Evolutionary conservation across 805 yeast species (phyloP), one percentile per base, ranked within the genome.

Genomic region (Barnettozyma californica): DNA sequence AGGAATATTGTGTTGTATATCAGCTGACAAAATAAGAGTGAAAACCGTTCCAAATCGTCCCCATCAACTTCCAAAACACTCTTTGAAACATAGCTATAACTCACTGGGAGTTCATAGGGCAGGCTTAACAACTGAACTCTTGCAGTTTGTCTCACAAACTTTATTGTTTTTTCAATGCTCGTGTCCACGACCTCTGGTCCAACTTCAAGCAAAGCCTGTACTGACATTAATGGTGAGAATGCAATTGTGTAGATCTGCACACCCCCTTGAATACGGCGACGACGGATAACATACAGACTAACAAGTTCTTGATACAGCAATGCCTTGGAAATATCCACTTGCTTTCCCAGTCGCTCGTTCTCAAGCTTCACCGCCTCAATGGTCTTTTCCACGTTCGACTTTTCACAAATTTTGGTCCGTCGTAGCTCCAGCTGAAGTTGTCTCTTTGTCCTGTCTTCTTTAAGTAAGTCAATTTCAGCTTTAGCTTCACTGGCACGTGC

Each of bases 231-330:
- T 3, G 64, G 64, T 1, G 53, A 50, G 41, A 61, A 60, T 5
- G 60, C 49, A 14, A 61, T 49, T 46, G 50, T 8, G 58, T 48
- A 14, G 57, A 47, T 47, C 48, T 55, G 38, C 39, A 53, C 2
- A 57, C 49, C 13, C 45, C 23, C 1, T 51, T 47, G 9, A 48
- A 53, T 45, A 39, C 52, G 59, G 37, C 55, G 49, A 37, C 49
- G 54, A 29, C 50, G 56, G 29, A 61, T 13, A 1, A 50, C 40
- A 36, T 59, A 59, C 11, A 61, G 35, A 21, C 43, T 49, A 13
- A 60, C 53, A 16, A 60, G 44, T 39, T 61, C 65, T 39, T 61
- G 63, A 35, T 48, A 60, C 5, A 59, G 44, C 25, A 60, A 41
- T 0, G 59, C 50, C 29, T 53, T 50, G 1, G 61, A 59, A 34